Base-by-base conservation (phyloP, 2,329 filamentous ascomycete species). In the Seiridium cupressi region DNA sequence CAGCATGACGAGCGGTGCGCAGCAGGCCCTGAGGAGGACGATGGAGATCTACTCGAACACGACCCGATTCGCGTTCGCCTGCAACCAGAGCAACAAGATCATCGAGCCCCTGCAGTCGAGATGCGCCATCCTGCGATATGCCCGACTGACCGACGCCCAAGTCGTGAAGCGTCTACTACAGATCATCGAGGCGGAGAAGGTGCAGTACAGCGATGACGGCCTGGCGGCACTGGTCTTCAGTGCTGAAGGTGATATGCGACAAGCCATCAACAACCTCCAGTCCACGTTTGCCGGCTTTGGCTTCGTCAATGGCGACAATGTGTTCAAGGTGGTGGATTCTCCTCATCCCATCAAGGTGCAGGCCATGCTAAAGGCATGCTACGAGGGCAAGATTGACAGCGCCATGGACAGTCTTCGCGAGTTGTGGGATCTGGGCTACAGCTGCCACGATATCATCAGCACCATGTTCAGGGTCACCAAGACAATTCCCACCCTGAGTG, bases 391-490 rank as follows among this genome's bases (percentile, higher is more conserved):
- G 67, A 85, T 99, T 31, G 93, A 97, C 74, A 87, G 88, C 61
- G 95, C 95, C 1, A 79, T 99, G 61, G 92, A 96, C 67, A 87
- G 85, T 3, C 78, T 99, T 65, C 91, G 92, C 67, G 95, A 98
- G 78, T 82, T 99, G 47, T 99, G 95, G 94, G 87, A 90, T 62
- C 79, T 98, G 62, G 95, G 95, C 11, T 99, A 99, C 78, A 97
- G 92, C n/a, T 96, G 92, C 68, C 94, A 99, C 78, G 95, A 99
- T 75, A 97, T 99, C 68, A 96, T 99, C 75, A 96, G 91, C 77
- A 99, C 94, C 63, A 99, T 99, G 95, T 98, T 99, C 82, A 89
- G 90, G 71, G 95, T 99, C 62, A 98, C 95, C 51, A 99, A 98
- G 81, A 96, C 93, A 1, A 93, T 98, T 61, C 91, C 92, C 2